These are phyloP conservation scores for Tricholoma furcatifolium DNA, from an alignment of 768 basidiomycete genomes.

Conservation along the genomic window DNA sequence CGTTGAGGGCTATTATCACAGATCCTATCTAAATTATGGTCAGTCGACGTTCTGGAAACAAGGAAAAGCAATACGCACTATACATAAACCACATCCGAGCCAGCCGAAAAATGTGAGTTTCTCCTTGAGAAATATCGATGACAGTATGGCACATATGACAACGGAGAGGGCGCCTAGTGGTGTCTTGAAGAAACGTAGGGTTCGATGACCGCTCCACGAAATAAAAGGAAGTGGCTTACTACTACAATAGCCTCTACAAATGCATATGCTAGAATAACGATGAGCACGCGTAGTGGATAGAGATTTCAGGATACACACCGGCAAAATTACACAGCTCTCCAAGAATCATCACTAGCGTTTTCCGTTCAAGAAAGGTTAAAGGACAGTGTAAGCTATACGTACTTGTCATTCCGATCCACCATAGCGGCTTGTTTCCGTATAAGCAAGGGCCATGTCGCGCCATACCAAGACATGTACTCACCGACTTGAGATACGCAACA, in stretches of 20 bases:
- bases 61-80: constrained; percentile 56
- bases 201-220: constrained; percentile 5
- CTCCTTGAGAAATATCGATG: constrained; percentile 92
- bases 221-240: constrained; percentile 39
- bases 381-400: constrained; percentile 23
- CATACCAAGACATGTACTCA: constrained; percentile 36
- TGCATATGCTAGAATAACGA: constrained; percentile 61
- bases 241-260: constrained; percentile 93
- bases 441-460: constrained; percentile 5
- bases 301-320: constrained; percentile 47
- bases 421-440: constrained; percentile 59
- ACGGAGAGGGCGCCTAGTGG: constrained; percentile 96
- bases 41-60: background rate
- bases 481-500: constrained; percentile 93
- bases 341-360: constrained; percentile 76
- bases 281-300: constrained; percentile 8
- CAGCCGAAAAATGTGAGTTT: constrained; percentile 94
- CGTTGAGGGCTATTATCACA: constrained; percentile 36
- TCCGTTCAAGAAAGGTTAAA: background rate
- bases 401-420: constrained; percentile 96
- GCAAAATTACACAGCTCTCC: constrained; percentile 88
- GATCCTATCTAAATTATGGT: constrained; percentile 13
- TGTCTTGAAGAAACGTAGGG: constrained; percentile 48
- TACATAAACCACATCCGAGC: constrained; percentile 90
- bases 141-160: constrained; percentile 90